A percentile compares a stretch with the other conserved stretches of the same genome.
Evolutionary conservation across 768 basidiomycete genomes (phyloP).

Genomic region (Agaricus sinodeliciosus): DNA sequence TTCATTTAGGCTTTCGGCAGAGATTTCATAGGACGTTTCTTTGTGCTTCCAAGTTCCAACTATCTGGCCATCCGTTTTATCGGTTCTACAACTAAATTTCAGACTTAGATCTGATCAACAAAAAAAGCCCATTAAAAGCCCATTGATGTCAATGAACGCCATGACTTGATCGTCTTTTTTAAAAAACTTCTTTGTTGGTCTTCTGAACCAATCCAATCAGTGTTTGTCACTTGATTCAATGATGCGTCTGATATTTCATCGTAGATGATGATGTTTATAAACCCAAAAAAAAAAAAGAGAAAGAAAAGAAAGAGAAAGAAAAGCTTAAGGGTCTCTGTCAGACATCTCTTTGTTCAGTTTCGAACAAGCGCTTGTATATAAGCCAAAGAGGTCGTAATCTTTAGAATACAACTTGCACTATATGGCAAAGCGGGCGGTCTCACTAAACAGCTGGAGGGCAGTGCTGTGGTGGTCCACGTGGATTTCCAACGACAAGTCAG

Average conservation of each 20-base stretch:
- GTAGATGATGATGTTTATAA: background rate
- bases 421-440: background rate
- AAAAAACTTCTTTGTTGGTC: slow-evolving; percentile 1
- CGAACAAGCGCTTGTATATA: background rate
- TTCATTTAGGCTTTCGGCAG: too few relatives aligned
- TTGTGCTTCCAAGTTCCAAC: too few relatives aligned
- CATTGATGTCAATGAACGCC: background rate
- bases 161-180: background rate
- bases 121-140: slow-evolving; percentile 1
- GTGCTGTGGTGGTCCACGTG: too few relatives aligned
- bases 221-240: background rate
- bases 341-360: background rate
- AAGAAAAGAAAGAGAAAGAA: too few relatives aligned
- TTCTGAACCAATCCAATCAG: background rate
- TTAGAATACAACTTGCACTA: background rate
- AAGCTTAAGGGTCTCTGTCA: background rate
- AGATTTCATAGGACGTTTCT: too few relatives aligned
- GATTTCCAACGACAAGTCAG: too few relatives aligned
- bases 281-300: too few relatives aligned
- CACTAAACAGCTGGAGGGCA: background rate
- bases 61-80: too few relatives aligned
- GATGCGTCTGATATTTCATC: background rate
- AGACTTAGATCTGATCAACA: background rate
- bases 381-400: background rate
- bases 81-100: background rate